Base-by-base conservation (phyloP, 768 basidiomycete genomes). In the Boletellus ananas region DNA sequence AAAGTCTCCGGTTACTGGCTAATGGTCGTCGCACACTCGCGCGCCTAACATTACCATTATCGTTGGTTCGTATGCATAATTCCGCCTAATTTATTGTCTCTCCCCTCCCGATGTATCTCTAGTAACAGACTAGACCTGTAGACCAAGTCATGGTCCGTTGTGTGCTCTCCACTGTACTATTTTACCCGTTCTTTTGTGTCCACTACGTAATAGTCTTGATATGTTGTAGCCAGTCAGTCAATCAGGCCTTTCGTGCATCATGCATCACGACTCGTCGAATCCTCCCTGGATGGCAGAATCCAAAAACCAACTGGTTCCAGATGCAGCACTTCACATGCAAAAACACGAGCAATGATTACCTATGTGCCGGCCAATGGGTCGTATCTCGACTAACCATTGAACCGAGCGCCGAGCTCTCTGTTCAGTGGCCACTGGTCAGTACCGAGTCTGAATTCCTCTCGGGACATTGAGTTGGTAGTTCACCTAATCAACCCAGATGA, bases 71-170 rank as follows among this genome's bases (percentile, higher is more conserved):
- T 55, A 34, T 34, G 41, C 45, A 45, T 51, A 40, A 34, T 36
- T 52, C 6, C 21, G 41, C 23, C 33, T 49, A 14, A 45, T 46
- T 33, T 12, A 20, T 14, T 37, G 14, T 23, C 25, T 14, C 45
- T 46, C 29, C 38, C 37, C 45, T 44, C 25, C 38, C 37, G n/a
- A 18, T 65, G 61, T 68, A 68, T 68, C 50, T 43, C 17, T 64
- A 59, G 51, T 47, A 38, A 43, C 52, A 59, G 46, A 37, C 47
- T 50, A 55, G 10, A 51, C 50, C 49, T 47, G 47, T 51, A 55
- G 49, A 44, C 31, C 23, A 10, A 11, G 48, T 33, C 33, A 29
- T 17, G 39, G 23, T 29, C 16, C 40, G 35, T 34, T 57, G 39
- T 53, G 51, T 49, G 46, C 52, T 50, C 35, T 59, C 46, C 51